Evolutionary conservation across 257 asterid genomes (phyloP), one percentile per base, ranked within the genome.

Genomic region (Ballota nigra): DNA sequence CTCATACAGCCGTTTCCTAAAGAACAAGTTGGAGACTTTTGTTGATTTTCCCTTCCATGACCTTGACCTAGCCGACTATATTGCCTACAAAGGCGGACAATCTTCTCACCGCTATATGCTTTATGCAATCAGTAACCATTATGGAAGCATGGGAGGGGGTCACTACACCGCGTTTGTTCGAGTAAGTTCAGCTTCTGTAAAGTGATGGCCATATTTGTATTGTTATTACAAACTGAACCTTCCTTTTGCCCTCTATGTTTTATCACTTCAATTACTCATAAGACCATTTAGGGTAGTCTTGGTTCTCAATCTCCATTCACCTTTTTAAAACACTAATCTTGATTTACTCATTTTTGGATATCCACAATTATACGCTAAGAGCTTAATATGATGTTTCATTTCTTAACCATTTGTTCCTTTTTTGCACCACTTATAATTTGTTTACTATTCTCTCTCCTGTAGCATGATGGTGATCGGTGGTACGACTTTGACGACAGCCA

Each of bases 131-230:
- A 89, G 97, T 75, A 92, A 90, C 82, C 98, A 92, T 79, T 88
- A 85, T 59, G 98, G 98, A 79, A 89, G 96, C 79, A 85, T 88
- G 92, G 96, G 96, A 71, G 96, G 97, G 12, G 98, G 96, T 67
- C 96, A 90, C 81, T 92, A 92, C 78, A 90, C 98, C 20, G 95
- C 98, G 38, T 88, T 76, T 85, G 91, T 90, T 71, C 91, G 79
- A 70, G 98, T 92, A 84, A 87, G 97, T 78, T 67, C 76, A 57
- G 33, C 82, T 78, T 74, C 47, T 41, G 55, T 13, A 41, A 12
- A 63, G 23, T 20, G 34, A 63, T 19, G 49, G 24, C 36, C 0
- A n/a, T 61, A 6, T 19, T 33, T 52, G 22, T 43, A 26, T 28
- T 34, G 12, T 45, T 69, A 31, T 65, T 22, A 36, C 64, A 22